phyloP scores from a whole-genome alignment of 345 rosid species.

The Citrus maxima region DNA sequence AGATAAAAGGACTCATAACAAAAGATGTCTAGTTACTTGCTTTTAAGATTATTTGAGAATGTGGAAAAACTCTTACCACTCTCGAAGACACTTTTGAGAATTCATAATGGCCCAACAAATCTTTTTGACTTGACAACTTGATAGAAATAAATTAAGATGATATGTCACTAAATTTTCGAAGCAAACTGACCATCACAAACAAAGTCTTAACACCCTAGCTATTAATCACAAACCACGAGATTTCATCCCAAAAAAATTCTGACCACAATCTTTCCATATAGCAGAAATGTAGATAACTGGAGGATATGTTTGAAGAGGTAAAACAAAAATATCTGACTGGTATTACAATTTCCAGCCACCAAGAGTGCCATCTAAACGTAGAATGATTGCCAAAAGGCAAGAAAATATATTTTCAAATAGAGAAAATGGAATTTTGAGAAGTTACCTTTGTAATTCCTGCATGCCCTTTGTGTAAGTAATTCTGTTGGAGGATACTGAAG shows the following conservation, averaged over 20 bases:
- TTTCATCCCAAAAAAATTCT: not conserved
- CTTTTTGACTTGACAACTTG: not conserved
- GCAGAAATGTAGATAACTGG: not conserved
- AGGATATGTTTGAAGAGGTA: not conserved
- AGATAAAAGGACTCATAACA: not conserved
- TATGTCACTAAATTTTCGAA: not conserved
- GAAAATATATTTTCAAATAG: not conserved
- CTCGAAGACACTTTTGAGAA: not conserved
- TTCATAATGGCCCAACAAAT: not conserved
- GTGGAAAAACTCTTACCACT: not conserved
- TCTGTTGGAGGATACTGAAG: conserved; percentile 33
- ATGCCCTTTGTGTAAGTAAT: conserved; percentile 66
- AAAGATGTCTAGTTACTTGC: not conserved
- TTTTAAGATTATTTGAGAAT: not conserved
- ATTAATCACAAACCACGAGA: not conserved
- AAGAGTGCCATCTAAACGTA: not conserved
- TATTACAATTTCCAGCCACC: not conserved
- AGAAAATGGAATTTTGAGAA: not conserved
- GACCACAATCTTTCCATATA: not conserved
- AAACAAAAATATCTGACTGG: not conserved
- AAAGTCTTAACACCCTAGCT: not conserved
- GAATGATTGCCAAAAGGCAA: not conserved
- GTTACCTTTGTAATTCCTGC: conserved; percentile 73
- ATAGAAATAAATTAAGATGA: not conserved
- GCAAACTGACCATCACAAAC: not conserved